Base-by-base conservation (phyloP, 306 rosid genomes). In the Glycine latifolia region DNA sequence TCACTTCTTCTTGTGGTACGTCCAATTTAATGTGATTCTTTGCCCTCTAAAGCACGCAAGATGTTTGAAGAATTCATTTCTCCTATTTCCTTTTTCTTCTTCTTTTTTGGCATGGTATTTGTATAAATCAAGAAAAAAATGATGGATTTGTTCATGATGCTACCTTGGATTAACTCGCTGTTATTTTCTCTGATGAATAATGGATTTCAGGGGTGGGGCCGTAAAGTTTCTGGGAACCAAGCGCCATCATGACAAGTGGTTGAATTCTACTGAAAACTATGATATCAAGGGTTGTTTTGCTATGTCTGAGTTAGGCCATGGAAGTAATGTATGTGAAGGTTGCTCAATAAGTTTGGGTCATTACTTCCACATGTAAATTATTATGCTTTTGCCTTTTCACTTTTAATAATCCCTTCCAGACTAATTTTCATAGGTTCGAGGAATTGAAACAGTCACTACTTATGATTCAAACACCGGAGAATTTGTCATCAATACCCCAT, bases 231-330 rank as follows among this genome's bases (percentile, higher is more conserved):
- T 93, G 50, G 97, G 97, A 71, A 93, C 99, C 50, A 79, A 90
- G 86, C 94, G 93, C 46, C 97, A 93, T 85, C 99, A 93, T 52
- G 96, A 90, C 81, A 90, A 88, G 85, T 93, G 98, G 98, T 84
- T 93, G 74, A 84, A 66, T 83, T 87, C 84, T 75, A 93, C 94
- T 55, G 98, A 95, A 87, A 87, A 76, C 85, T 90, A 89, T 73
- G 81, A 71, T 43, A 37, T 89, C 41, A 89, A 85, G 90, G 96
- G 98, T 35, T 95, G 98, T 84, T 93, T 93, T 87, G 96, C 99
- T 17, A 93, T 95, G 99, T 73, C 99, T 7, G 99, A 95, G 84
- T 85, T 95, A 80, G 99, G 99, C 67, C 99, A 95, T 67, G 97
- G 98, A 81, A 91, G 99, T 84, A 95, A 95, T 89, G 98, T 95